These are phyloP conservation scores for Amanita exitialis DNA, from an alignment of 768 basidiomycete species.

Conservation along the genomic window DNA sequence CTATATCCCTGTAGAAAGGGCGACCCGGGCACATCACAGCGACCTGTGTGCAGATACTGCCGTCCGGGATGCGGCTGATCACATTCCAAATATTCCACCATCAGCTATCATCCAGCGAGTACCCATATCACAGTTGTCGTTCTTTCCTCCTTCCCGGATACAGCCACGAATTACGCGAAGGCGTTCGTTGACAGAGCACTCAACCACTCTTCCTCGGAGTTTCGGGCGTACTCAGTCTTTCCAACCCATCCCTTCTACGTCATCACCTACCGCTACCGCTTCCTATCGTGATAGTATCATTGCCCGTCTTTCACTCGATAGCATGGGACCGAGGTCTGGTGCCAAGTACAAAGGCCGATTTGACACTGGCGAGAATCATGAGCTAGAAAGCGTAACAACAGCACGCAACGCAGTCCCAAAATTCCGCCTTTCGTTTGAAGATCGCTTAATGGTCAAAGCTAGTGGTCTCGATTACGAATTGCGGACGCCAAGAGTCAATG, in stretches of 20 bases:
- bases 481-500: not conserved
- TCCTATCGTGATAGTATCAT: conserved; percentile 48
- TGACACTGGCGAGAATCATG: conserved; percentile 3
- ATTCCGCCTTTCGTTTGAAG: not conserved
- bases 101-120: conserved; percentile 29
- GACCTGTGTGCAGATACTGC: conserved; percentile 2
- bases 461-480: not conserved
- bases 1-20: conserved; percentile 65
- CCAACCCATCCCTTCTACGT: conserved; percentile 27
- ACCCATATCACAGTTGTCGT: conserved; percentile 41
- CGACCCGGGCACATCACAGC: conserved; percentile 28
- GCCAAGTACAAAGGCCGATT: conserved; percentile 12
- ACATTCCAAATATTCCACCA: not conserved
- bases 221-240: conserved; percentile 18
- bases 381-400: not conserved
- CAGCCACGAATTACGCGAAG: conserved; percentile 9
- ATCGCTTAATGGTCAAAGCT: not conserved
- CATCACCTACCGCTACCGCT: conserved; percentile 34
- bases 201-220: conserved; percentile 11
- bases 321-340: conserved; percentile 32
- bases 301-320: conserved; percentile 45
- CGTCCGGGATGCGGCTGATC: not conserved
- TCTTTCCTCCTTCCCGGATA: conserved; percentile 36
- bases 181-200: conserved; percentile 8
- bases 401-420: not conserved